Percentiles rank a stretch among this genome's conserved stretches.
Conservation (phyloP, 1,284 basidiomycete genomes). For the Tetrapyrgos nigripes region DNA sequence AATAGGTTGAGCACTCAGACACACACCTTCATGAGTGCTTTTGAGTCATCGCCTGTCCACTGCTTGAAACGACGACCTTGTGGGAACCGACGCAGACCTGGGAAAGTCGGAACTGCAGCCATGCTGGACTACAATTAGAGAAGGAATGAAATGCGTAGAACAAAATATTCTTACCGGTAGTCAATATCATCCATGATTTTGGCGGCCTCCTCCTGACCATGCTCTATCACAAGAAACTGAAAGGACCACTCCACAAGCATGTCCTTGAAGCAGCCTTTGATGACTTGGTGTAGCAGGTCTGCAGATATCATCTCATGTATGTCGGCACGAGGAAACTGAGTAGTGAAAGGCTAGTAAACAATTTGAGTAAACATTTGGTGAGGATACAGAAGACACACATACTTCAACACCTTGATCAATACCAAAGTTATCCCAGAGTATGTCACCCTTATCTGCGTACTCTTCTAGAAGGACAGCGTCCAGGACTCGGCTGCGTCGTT, state of each 20-base stretch:
- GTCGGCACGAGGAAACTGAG: slow-evolving; percentile 28
- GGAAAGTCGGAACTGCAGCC: slow-evolving; percentile 23
- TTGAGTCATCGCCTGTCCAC: slow-evolving; percentile 38
- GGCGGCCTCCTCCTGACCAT: slow-evolving; percentile 21
- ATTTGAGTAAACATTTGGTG: not conserved
- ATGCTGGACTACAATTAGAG: slow-evolving; percentile 2
- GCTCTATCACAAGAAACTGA: slow-evolving; percentile 21
- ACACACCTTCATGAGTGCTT: slow-evolving; percentile 37
- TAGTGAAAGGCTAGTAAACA: slow-evolving; percentile 15
- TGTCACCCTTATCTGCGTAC: slow-evolving; percentile 2
- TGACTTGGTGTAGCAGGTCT: slow-evolving; percentile 39
- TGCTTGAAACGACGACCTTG: slow-evolving; percentile 34
- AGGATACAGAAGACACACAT: not conserved
- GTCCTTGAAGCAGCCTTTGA: slow-evolving; percentile 43
- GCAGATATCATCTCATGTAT: slow-evolving; percentile 33
- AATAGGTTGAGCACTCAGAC: slow-evolving; percentile 4
- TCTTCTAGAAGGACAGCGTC: not conserved
- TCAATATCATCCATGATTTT: slow-evolving; percentile 36
- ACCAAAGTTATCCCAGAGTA: slow-evolving; percentile 19
- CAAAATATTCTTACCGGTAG: slow-evolving; percentile 21
- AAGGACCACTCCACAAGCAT: slow-evolving; percentile 30
- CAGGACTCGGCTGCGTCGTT: not conserved
- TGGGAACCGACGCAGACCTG: slow-evolving; percentile 32
- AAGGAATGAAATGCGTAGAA: not conserved
- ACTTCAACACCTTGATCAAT: slow-evolving; percentile 15